Percentiles rank a stretch among this genome's conserved stretches.
phyloP scores from a whole-genome alignment of 2,329 filamentous ascomycete species.

The Colletotrichum navitas region DNA sequence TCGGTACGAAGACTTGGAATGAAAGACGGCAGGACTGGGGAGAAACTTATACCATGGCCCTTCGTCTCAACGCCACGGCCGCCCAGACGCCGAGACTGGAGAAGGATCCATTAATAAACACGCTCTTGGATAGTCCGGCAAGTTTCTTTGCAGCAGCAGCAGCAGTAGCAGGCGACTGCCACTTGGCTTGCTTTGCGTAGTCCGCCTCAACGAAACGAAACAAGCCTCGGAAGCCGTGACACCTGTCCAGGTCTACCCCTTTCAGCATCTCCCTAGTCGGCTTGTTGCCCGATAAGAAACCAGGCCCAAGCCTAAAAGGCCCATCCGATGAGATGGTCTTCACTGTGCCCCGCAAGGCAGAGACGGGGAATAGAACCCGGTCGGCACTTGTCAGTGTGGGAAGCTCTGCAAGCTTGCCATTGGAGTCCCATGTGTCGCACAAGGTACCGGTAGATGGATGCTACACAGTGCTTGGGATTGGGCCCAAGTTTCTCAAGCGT shows the following conservation, averaged over 20 bases:
- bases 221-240: slow-evolving; percentile 42
- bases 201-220: slow-evolving; percentile 42
- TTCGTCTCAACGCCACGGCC: slow-evolving; percentile 28
- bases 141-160: slow-evolving; percentile 29
- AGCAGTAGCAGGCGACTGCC: slow-evolving; percentile 15
- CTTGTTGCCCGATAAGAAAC: slow-evolving; percentile 31
- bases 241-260: slow-evolving; percentile 37
- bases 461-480: slow-evolving; percentile 11
- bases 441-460: background rate
- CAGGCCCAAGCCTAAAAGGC: slow-evolving; percentile 26
- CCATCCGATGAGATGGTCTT: slow-evolving; percentile 32
- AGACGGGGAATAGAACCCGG: background rate
- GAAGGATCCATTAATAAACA: slow-evolving; percentile 38
- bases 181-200: slow-evolving; percentile 40
- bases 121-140: slow-evolving; percentile 35
- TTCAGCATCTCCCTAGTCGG: slow-evolving; percentile 30
- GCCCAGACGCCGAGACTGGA: slow-evolving; percentile 32
- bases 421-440: slow-evolving; percentile 15
- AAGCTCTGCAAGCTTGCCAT: background rate
- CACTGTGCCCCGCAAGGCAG: slow-evolving; percentile 9
- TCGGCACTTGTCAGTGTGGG: background rate
- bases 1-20: background rate
- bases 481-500: slow-evolving; percentile 19
- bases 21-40: slow-evolving; percentile 13
- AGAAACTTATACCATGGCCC: slow-evolving; percentile 37